Percentiles rank a stretch among this genome's conserved stretches.
Evolutionary conservation across 1,284 basidiomycete species (phyloP).

Genomic region (Fistulinella cinereoalba): DNA sequence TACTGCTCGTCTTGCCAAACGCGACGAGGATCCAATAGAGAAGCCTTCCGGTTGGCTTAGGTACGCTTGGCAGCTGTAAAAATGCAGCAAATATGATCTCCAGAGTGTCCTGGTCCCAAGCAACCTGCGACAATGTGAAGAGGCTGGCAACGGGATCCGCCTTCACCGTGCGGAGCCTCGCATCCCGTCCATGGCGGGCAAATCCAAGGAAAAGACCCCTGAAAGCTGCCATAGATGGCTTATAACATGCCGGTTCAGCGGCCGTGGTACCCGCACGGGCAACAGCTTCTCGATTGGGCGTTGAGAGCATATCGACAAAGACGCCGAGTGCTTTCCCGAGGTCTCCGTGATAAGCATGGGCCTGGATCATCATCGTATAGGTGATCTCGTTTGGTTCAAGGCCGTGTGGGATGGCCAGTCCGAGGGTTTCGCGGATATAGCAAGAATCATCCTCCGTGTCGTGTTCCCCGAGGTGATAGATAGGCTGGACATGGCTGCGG

Average conservation of each 20-base stretch:
- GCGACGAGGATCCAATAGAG: slow-evolving; percentile 66
- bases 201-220: slow-evolving; percentile 79
- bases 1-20: slow-evolving; percentile 54
- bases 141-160: neutral
- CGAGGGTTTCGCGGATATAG: slow-evolving; percentile 38
- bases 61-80: slow-evolving; percentile 45
- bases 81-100: slow-evolving; percentile 57
- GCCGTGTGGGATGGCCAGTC: slow-evolving; percentile 44
- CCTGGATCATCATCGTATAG: slow-evolving; percentile 68
- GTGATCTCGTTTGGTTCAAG: slow-evolving; percentile 61
- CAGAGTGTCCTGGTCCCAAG: slow-evolving; percentile 59
- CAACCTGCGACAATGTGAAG: slow-evolving; percentile 10
- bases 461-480: slow-evolving; percentile 33
- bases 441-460: slow-evolving; percentile 35
- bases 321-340: slow-evolving; percentile 55
- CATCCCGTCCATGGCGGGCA: slow-evolving; percentile 48
- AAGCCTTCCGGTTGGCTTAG: slow-evolving; percentile 42
- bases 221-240: slow-evolving; percentile 55
- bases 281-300: slow-evolving; percentile 39
- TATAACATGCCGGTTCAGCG: slow-evolving; percentile 34
- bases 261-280: slow-evolving; percentile 29
- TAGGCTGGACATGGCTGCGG: slow-evolving; percentile 45
- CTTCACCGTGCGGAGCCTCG: neutral
- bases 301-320: slow-evolving; percentile 70
- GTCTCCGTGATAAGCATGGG: slow-evolving; percentile 67